Percentiles rank a stretch among this genome's conserved stretches.
phyloP scores from a whole-genome alignment of 306 rosid genomes.

The Citrullus amarus region DNA sequence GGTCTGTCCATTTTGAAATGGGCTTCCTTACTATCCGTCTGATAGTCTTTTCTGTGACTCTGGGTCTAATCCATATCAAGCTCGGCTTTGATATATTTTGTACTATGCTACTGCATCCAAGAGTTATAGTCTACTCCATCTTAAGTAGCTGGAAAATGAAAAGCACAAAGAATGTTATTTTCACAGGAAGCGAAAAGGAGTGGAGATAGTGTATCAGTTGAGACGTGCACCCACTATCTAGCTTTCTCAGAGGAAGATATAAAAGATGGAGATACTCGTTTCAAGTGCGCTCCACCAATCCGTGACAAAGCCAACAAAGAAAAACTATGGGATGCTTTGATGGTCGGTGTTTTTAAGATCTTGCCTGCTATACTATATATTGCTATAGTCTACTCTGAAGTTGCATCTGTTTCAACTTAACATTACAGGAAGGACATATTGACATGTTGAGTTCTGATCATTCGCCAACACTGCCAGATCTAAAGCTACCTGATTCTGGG shows the following conservation, averaged over 20 bases:
- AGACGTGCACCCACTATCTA: constrained; percentile 85
- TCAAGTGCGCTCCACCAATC: constrained; percentile 91
- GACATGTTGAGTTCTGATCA: constrained; percentile 84
- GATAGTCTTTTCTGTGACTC: background rate
- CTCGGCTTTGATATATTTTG: background rate
- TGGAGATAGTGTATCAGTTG: constrained; percentile 78
- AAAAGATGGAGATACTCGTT: constrained; percentile 68
- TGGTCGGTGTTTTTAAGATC: constrained; percentile 28
- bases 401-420: background rate
- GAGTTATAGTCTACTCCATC: background rate
- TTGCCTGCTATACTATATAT: background rate
- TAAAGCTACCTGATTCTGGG: constrained; percentile 72
- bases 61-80: background rate
- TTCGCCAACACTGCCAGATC: constrained; percentile 79
- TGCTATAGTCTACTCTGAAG: background rate
- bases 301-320: constrained; percentile 65
- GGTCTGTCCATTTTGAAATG: background rate
- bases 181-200: constrained; percentile 62
- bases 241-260: constrained; percentile 80
- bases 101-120: background rate
- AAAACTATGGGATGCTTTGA: constrained; percentile 67
- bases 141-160: background rate
- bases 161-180: background rate
- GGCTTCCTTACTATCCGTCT: background rate
- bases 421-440: constrained; percentile 64